Evolutionary conservation across 108 stramenopile genomes (phyloP), one percentile per base, ranked within the genome.

Genomic region (Tribonema minus): DNA sequence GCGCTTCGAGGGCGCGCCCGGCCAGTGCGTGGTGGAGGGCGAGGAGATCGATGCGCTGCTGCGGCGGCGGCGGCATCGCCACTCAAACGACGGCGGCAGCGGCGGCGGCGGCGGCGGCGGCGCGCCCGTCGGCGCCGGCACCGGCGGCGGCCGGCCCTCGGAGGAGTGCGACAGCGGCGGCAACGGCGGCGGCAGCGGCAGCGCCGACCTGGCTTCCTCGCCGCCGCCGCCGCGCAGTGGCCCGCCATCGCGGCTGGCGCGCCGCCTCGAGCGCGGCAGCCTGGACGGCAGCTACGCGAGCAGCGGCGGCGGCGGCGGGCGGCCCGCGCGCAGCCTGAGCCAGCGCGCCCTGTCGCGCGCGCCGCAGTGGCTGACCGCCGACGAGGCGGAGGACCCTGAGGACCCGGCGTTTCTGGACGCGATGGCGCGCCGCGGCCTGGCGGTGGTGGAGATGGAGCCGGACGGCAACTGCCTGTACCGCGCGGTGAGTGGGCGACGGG

Each of bases 381-480:
- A 54, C 15, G 46, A 54, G 9, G 46, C 9, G 46, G 15, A 54
- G 46, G 46, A 54, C 46, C 15, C 46, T 54, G 46, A 54, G 20
- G 76, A 78, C 32, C 7, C 3, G 54, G 34, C 6, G 28, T 78
- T 78, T 23, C 26, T 37, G 34, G 40, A 58, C 28, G 37, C 36
- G 3, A 12, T 78, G 58, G 30, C 23, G 15, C 2, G 3, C 12
- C n/a, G 38, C 7, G 77, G 77, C 0, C 68, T 85, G 41, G 25
- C 27, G n/a, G 66, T 85, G 4, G 39, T 76, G 38, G 84, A 85
- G 30, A 58, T 85, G 20, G 84, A 85, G 39, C 46, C 79, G n/a
- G 84, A 85, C 54, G 84, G 84, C 35, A 85, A 85, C 72, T 85
- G 84, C 72, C 63, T 85, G 7, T 85, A 80, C 36, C 71, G 84